Base-by-base conservation (phyloP, 2,329 filamentous ascomycete species). In the Scedosporium boydii region DNA sequence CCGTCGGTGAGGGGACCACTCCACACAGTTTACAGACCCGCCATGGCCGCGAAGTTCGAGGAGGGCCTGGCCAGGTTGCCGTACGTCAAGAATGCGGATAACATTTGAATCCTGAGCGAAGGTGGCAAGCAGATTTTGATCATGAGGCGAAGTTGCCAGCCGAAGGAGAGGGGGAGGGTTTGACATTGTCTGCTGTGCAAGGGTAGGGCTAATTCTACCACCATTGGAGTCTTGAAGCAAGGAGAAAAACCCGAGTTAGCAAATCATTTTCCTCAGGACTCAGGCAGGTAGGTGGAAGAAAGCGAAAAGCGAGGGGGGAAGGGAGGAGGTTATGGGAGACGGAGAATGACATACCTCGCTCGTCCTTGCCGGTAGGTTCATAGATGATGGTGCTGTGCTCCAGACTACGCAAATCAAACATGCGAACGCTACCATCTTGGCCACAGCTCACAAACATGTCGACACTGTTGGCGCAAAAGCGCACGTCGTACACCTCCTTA, bases 381-480 rank as follows among this genome's bases (percentile, higher is more conserved):
- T 99, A 99, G 66, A 99, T 99, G 73, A 99, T 99, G 59, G 95
- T 99, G 67, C 93, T 97, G 74, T 99, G 95, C 73, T 99, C 95
- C 61, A 99, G 78, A 74, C 93, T 98, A 71, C 95, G 86, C 65
- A 99, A 80, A 75, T 99, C 95, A 75, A 99, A 99, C 95, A 99
- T 99, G 69, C 95, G 87, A 27, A 99, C 95, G 73, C 93, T 98
- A 46, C 95, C 95, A 72, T 99, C 95, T 62, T 96, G 93, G 60
- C 95, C 95, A 73, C 95, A 99, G 74, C 91, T 96, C 38, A 98
- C 95, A 73, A 99, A 99, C 1, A 98, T 93, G 70, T 99, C 95
- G n/a, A 96, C 91, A 69, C 92, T 97, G 68, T 96, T 95, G 58
- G 95, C 95, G 76, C 95, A 99, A 77, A 99, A 99, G 21, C 95